A percentile compares a stretch with the other conserved stretches of the same genome.
These are phyloP conservation scores for Coprinellus aureogranulatus DNA, from an alignment of 768 basidiomycete genomes.

Conservation along the genomic window DNA sequence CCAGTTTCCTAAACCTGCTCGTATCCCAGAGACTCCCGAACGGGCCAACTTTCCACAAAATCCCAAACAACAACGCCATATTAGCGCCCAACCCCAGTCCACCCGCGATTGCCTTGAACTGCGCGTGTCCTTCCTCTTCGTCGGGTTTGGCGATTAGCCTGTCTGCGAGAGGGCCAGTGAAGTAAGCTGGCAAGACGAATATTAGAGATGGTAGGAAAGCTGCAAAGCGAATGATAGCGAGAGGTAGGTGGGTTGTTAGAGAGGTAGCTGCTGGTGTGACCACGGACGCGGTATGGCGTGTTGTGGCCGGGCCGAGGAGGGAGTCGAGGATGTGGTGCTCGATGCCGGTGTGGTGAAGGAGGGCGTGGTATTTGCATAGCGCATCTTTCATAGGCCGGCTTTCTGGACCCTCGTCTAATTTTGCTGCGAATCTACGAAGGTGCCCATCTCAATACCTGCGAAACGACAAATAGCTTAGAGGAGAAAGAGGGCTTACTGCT, in stretches of 20 bases:
- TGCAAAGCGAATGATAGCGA: conserved; percentile 33
- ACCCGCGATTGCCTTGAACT: conserved; percentile 66
- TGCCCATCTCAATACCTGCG: too few species aligned
- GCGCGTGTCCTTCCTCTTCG: conserved; percentile 68
- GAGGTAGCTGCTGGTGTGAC: conserved; percentile 22
- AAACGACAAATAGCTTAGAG: too few species aligned
- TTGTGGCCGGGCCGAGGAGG: conserved; percentile 15
- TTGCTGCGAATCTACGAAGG: conserved; percentile 5
- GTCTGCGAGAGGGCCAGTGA: conserved; percentile 43
- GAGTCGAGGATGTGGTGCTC: conserved; percentile 46
- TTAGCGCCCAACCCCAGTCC: conserved; percentile 39
- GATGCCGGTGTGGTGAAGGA: conserved; percentile 49
- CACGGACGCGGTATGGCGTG: neutral
- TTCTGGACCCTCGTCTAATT: neutral
- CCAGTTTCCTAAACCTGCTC: neutral
- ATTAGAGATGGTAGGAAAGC: conserved; percentile 46
- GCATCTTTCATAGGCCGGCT: conserved; percentile 33
- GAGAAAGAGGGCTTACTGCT: too few species aligned
- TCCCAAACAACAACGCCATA: conserved; percentile 19
- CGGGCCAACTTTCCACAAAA: conserved; percentile 18
- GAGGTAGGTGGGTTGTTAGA: conserved; percentile 38
- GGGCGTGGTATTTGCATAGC: conserved; percentile 55
- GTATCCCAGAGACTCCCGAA: conserved; percentile 4
- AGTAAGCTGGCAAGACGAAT: conserved; percentile 58
- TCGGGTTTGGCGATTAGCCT: conserved; percentile 41